These are phyloP conservation scores for Elsinoe ampelina DNA, from an alignment of 2,329 filamentous ascomycete species.

Conservation along the genomic window DNA sequence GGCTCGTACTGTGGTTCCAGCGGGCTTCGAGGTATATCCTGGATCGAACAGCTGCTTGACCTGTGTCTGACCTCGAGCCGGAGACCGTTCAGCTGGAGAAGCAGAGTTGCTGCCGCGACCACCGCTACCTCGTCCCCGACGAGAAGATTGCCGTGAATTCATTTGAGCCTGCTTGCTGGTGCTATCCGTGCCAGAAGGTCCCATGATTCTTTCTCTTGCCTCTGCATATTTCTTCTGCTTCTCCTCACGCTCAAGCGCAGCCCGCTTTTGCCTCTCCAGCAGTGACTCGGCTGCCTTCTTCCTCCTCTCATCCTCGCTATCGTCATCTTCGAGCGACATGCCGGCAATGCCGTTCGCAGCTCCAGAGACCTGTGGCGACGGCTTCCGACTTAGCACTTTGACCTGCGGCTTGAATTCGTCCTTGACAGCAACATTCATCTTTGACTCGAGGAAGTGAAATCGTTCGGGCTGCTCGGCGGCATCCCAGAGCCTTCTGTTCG, in stretches of 20 bases:
- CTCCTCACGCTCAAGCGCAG: conserved; percentile 72
- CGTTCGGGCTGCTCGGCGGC: conserved; percentile 74
- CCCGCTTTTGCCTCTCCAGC: conserved; percentile 68
- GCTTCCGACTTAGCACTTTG: conserved; percentile 77
- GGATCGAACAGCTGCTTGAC: conserved; percentile 65
- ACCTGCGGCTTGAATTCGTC: conserved; percentile 69
- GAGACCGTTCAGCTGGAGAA: conserved; percentile 30
- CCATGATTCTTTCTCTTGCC: conserved; percentile 78
- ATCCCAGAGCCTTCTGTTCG: conserved; percentile 80
- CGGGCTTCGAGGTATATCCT: conserved; percentile 56
- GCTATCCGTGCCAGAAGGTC: conserved; percentile 38
- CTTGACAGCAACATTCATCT: conserved; percentile 53
- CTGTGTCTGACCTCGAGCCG: conserved; percentile 26
- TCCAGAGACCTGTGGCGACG: conserved; percentile 49
- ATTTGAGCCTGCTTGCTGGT: conserved; percentile 22
- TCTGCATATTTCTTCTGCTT: conserved; percentile 88
- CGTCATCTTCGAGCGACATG: conserved; percentile 45
- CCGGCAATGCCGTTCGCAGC: conserved; percentile 36
- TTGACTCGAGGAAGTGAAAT: conserved; percentile 64
- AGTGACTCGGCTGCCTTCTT: conserved; percentile 57
- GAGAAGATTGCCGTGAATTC: conserved; percentile 26
- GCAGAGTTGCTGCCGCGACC: conserved; percentile 26
- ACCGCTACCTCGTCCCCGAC: conserved; percentile 19
- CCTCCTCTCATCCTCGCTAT: conserved; percentile 54
- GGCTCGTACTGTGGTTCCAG: conserved; percentile 32